Evolutionary conservation across 2,329 filamentous ascomycete genomes (phyloP), one percentile per base, ranked within the genome.

Genomic region (Bipolaris gigantea): DNA sequence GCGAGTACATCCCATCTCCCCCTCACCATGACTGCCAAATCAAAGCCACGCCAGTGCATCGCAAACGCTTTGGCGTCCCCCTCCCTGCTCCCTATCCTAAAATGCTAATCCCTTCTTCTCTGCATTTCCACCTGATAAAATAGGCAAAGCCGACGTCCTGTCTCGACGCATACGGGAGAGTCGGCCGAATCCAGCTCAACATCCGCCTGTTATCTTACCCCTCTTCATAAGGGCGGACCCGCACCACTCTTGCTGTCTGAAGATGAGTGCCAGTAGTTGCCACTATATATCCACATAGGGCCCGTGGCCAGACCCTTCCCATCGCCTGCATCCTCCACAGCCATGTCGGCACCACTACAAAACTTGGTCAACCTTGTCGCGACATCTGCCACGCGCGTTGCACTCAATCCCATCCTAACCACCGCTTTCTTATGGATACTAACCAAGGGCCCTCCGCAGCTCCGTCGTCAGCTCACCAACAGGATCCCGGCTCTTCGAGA

Each of bases 371-470:
- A 61, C 44, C 55, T 70, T 36, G 7, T 70, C 33, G 61, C 62
- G 9, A 51, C 60, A 16, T 56, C 66, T 3, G 38, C 66, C n/a
- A 55, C 55, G 4, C 60, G 62, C 32, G 55, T 68, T 25, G 64
- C 65, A 4, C 56, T 73, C 27, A 73, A 73, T 27, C 71, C 72
- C 1, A 23, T 66, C 36, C 7, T 73, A 16, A 66, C 70, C 5
- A 70, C 56, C 0, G 45, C 67, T 4, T 59, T 75, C 0, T 67
- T 75, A 2, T 72, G 58, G 53, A 53, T 63, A 1, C 59, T 75
- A 9, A 73, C 73, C 2, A 67, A 63, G 52, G 66, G 58, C 2
- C 73, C 73, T n/a, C 47, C 48, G 1, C 25, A 48, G 1, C 23
- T 74, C 10, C 68, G 66, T 11, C 50, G 59, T 6, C 62, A 62